Percentiles rank a stretch among this genome's conserved stretches.
phyloP scores from a whole-genome alignment of 2,329 filamentous ascomycete species.

The Verticillium albo-atrum region DNA sequence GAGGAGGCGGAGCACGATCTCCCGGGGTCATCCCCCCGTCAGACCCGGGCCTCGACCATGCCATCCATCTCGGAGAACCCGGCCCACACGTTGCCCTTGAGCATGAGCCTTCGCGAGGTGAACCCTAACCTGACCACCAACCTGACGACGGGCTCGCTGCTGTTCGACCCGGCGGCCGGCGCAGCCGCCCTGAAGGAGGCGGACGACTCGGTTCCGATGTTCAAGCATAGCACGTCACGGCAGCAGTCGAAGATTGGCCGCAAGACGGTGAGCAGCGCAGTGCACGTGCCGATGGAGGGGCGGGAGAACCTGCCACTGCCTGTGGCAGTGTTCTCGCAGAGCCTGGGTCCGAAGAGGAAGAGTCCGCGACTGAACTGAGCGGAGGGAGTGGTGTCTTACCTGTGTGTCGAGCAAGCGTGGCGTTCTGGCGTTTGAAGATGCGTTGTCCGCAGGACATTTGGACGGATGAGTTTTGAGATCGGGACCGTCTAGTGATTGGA shows the following conservation, averaged over 20 bases:
- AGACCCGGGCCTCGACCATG: constrained; percentile 6
- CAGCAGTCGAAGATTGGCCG: constrained; percentile 14
- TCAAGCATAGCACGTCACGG: constrained; percentile 31
- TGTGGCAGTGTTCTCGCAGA: constrained; percentile 38
- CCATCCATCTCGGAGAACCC: constrained; percentile 10
- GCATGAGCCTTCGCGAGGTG: constrained; percentile 50
- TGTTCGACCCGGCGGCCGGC: constrained; percentile 39
- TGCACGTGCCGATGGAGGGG: constrained; percentile 31
- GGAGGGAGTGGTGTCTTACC: not conserved
- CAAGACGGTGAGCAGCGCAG: constrained; percentile 26
- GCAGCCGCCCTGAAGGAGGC: constrained; percentile 6
- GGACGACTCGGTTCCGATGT: constrained; percentile 31
- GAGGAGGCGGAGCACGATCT: constrained; percentile 14
- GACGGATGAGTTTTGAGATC: constrained; percentile 4
- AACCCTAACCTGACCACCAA: constrained; percentile 42
- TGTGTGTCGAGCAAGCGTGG: not conserved
- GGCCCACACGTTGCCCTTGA: constrained; percentile 21
- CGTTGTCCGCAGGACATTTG: not conserved
- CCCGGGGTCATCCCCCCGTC: not conserved
- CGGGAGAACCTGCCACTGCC: constrained; percentile 49
- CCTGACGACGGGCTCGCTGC: constrained; percentile 27
- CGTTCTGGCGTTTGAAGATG: not conserved
- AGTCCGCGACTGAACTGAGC: constrained; percentile 44
- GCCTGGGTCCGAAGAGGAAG: constrained; percentile 43
- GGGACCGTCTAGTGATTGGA: not conserved